Base-by-base conservation (phyloP, 179 eudicot genomes). In the Nepenthes alata region DNA sequence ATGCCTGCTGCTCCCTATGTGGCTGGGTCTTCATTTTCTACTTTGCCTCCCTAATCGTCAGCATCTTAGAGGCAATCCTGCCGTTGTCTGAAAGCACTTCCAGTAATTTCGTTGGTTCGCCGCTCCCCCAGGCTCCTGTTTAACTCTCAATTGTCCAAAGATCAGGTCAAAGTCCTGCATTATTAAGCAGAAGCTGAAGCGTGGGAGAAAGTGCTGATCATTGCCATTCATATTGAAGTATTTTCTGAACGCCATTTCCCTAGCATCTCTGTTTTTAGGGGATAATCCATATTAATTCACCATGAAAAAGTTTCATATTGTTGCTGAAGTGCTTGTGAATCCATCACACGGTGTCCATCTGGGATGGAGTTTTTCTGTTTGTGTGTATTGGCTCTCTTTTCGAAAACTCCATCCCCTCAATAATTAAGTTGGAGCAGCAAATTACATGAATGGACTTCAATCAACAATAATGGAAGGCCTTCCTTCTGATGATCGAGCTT, bases 1-100 rank as follows among this genome's bases (percentile, higher is more conserved):
- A 70, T 79, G 52, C 89, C 89, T 54, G 74, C 80, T 65, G 74
- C 83, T 62, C 86, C 91, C 60, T 84, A 77, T 74, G 41, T 82
- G 73, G 64, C 71, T 10, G 73, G 71, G 38, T 65, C 88, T 49
- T 61, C 83, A 36, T 37, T 72, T 11, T 57, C 77, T 57, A 49
- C 74, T 35, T 48, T 77, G 64, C 74, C 85, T 47, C 77, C 78
- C 45, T 61, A 94, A 11, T 66, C 77, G 47, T 72, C 83, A 44
- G 72, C 81, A 56, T 57, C 75, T 25, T 8, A 13, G 60, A 84
- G 81, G 67, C 56, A 72, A 41, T 77, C 59, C 65, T 78, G 74
- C 8, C 71, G 25, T 67, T 78, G 35, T 64, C 81, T 51, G 80
- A 65, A 57, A 76, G 61, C 56, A 54, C 77, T 57, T 65, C 80